Evolutionary conservation across 1,284 basidiomycete species (phyloP), one percentile per base, ranked within the genome.

Genomic region (Leccinum pallidistipes): DNA sequence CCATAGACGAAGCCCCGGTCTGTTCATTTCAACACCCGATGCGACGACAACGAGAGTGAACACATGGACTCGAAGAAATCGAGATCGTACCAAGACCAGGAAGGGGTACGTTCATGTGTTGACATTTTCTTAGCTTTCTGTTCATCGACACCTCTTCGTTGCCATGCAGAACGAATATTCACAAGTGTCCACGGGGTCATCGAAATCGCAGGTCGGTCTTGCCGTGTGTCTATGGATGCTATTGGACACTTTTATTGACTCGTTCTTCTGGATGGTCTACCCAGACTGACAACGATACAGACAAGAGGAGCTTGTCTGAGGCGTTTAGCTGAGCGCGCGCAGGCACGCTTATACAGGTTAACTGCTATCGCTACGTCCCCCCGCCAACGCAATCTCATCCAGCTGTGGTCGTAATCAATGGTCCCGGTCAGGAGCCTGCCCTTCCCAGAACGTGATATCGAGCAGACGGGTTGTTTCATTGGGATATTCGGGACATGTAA

Each of bases 161-260:
- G 32, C 40, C 12, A 2, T 3, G n/a, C 21, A 73, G 69, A 58
- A 53, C 34, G 55, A 56, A 16, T 72, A 69, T 43, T 16, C 58
- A 5, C 60, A 72, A 6, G 55, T 71, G 4, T 73, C 66, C 0
- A 18, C 62, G 1, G 58, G 32, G 3, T 73, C 66, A 8, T 61
- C 68, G 1, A 64, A 63, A 34, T 73, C 69, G 12, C 70, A 69
- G 56, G 69, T 69, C 31, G 10, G 60, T 51, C 5, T 16, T 27
- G 3, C n/a, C 16, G 9, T 6, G 3, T 32, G 2, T n/a, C 36
- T 34, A 2, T 16, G n/a, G 7, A 16, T 16, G 21, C 12, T 7
- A 24, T 21, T 27, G 18, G 9, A 31, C 9, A 11, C 38, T 11
- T 40, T 5, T 2, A 9, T 40, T 47, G 24, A 57, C 34, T 9